Evolutionary conservation across 495 filamentous ascomycete species (phyloP).

Genomic region (Trichoderma erinaceum): DNA sequence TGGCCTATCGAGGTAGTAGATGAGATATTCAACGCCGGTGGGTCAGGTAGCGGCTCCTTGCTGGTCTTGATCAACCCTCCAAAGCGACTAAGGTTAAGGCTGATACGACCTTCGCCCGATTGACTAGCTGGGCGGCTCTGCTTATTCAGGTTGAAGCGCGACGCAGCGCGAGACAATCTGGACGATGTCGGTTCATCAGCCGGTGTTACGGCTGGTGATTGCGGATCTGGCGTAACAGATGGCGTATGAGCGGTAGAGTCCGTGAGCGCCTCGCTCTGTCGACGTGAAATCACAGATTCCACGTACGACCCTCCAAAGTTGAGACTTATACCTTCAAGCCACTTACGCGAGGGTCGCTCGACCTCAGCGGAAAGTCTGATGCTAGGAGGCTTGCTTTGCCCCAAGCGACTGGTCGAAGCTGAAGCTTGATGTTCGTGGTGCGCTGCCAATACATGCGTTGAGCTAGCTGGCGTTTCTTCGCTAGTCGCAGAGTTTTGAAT

Average conservation of each 20-base stretch:
- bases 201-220: slow-evolving; percentile 36
- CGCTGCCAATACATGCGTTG: not conserved
- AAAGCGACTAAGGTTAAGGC: slow-evolving; percentile 60
- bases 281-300: slow-evolving; percentile 32
- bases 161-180: slow-evolving; percentile 39
- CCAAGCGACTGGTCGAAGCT: slow-evolving; percentile 1
- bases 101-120: slow-evolving; percentile 59
- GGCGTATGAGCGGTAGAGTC: slow-evolving; percentile 38
- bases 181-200: slow-evolving; percentile 46
- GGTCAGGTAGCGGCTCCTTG: slow-evolving; percentile 40
- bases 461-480: not conserved
- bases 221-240: slow-evolving; percentile 30
- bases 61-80: slow-evolving; percentile 47
- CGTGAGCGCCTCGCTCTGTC: slow-evolving; percentile 42
- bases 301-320: slow-evolving; percentile 16
- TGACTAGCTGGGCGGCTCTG: slow-evolving; percentile 61
- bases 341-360: slow-evolving; percentile 21
- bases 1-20: slow-evolving; percentile 33
- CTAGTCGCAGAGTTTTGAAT: not conserved
- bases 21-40: slow-evolving; percentile 21
- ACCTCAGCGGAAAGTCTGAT: slow-evolving; percentile 38
- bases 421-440: slow-evolving; percentile 7
- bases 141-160: slow-evolving; percentile 10
- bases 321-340: not conserved
- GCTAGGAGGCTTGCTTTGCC: slow-evolving; percentile 21